Evolutionary conservation across 139 green algal species (phyloP).

Genomic region (Haematococcus lacustris): DNA sequence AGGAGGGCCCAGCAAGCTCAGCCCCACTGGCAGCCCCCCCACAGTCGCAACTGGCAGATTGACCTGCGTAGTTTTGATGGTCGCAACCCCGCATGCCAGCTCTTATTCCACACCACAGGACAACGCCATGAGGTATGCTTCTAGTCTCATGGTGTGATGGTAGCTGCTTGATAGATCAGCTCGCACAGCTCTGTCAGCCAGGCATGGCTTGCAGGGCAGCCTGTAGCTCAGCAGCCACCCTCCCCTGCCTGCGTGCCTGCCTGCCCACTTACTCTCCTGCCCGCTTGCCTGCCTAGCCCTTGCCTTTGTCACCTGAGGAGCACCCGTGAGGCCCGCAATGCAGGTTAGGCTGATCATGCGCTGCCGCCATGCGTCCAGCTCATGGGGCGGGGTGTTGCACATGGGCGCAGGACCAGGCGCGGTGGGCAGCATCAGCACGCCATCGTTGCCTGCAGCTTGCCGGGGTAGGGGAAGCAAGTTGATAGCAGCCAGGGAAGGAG

Average conservation of each 20-base stretch:
- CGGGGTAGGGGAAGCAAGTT: neutral
- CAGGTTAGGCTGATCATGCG: constrained; percentile 63
- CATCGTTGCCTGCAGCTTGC: neutral
- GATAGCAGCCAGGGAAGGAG: too few relatives aligned
- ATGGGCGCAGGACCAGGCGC: constrained; percentile 52
- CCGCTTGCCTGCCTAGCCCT: too few relatives aligned
- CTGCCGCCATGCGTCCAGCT: constrained; percentile 60
- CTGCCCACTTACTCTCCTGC: too few relatives aligned
- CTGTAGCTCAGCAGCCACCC: too few relatives aligned
- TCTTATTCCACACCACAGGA: too few relatives aligned
- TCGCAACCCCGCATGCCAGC: too few relatives aligned
- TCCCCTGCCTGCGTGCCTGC: too few relatives aligned
- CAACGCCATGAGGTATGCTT: too few relatives aligned
- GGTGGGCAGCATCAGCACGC: neutral
- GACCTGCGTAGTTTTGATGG: neutral
- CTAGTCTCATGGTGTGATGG: too few relatives aligned
- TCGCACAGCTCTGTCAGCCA: too few relatives aligned
- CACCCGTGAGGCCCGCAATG: constrained; percentile 66
- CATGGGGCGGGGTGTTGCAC: constrained; percentile 22
- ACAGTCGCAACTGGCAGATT: neutral
- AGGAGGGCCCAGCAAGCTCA: neutral
- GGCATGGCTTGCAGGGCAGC: too few relatives aligned
- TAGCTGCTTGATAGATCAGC: too few relatives aligned
- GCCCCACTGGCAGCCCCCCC: neutral
- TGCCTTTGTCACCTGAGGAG: constrained; percentile 87